These are phyloP conservation scores for Podospora bellae-mahoneyi DNA, from an alignment of 495 filamentous ascomycete genomes.

Conservation along the genomic window DNA sequence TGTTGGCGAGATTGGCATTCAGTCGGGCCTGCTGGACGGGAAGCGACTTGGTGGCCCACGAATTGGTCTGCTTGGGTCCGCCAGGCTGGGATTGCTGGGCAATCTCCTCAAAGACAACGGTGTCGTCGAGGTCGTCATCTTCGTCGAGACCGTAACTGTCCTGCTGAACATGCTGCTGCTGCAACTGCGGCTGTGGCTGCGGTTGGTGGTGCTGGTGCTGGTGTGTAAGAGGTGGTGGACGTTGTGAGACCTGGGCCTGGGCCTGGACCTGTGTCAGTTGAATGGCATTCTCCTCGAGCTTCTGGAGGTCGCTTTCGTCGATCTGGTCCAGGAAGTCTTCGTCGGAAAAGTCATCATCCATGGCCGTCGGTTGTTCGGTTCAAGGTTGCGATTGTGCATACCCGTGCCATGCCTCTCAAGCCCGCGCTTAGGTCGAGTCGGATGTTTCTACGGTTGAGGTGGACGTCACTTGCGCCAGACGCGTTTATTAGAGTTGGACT, in stretches of 20 bases:
- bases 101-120: conserved; percentile 30
- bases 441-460: not conserved
- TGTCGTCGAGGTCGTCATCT: conserved; percentile 35
- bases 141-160: conserved; percentile 27
- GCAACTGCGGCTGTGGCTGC: not conserved
- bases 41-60: conserved; percentile 8
- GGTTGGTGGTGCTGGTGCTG: conserved; percentile 8
- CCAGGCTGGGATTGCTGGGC: conserved; percentile 3
- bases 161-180: not conserved
- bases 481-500: not conserved
- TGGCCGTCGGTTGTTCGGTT: conserved; percentile 22
- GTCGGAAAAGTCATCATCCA: conserved; percentile 48
- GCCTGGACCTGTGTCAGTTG: conserved; percentile 43
- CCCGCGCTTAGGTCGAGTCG: not conserved
- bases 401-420: conserved; percentile 17
- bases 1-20: conserved; percentile 17
- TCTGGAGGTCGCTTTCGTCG: conserved; percentile 40
- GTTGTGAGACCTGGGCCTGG: conserved; percentile 27
- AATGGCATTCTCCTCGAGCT: conserved; percentile 49
- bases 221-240: conserved; percentile 1
- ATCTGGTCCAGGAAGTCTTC: conserved; percentile 46
- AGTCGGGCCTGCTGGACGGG: conserved; percentile 19
- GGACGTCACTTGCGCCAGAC: not conserved
- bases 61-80: not conserved
- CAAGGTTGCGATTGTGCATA: conserved; percentile 1